Base-by-base conservation (phyloP, 208 protist genomes). In the Trypanosoma conorhini region DNA sequence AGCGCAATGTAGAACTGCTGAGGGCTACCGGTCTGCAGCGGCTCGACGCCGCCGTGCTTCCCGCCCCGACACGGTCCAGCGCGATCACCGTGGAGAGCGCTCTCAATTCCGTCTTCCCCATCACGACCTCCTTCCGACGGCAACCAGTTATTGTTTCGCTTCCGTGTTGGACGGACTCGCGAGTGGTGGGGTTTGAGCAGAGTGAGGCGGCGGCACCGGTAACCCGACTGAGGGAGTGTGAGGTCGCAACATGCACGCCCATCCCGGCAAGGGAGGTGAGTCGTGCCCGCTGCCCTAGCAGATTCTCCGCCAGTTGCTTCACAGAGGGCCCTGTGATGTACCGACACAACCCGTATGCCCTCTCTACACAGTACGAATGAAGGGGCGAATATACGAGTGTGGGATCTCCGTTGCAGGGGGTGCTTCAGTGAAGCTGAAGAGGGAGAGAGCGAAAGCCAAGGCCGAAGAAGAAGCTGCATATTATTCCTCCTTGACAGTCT, bases 311-410 rank as follows among this genome's bases (percentile, higher is more conserved):
- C 10, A 82, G 74, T 54, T 95, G 87, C 79, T 83, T 72, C 38
- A 66, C 64, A 42, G 89, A 86, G 66, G 76, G 79, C 58, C 83
- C 85, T 0, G 60, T 83, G 19, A 83, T 82, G 70, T 95, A 95
- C 79, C 82, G 87, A 52, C 90, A 95, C 79, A 95, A 95, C 78
- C 90, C 90, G 0, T 95, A 95, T 67, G 72, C 69, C 24, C 74
- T 89, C 63, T 72, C 58, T 17, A 69, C 50, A 1, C 65, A 63
- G 10, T 74, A 69, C 1, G 51, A 69, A 33, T 78, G 44, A 31
- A 54, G 38, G 33, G 40, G n/a, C 38, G 1, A 7, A 19, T 19
- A 33, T 35, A 52, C 13, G 62, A 19, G 7, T 24, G 30, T n/a
- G 22, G 63, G 15, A n/a, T n/a, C n/a, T n/a, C n/a, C n/a, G n/a